Conservation (phyloP, 2,329 filamentous ascomycete species). For the Colletotrichum sp. region DNA sequence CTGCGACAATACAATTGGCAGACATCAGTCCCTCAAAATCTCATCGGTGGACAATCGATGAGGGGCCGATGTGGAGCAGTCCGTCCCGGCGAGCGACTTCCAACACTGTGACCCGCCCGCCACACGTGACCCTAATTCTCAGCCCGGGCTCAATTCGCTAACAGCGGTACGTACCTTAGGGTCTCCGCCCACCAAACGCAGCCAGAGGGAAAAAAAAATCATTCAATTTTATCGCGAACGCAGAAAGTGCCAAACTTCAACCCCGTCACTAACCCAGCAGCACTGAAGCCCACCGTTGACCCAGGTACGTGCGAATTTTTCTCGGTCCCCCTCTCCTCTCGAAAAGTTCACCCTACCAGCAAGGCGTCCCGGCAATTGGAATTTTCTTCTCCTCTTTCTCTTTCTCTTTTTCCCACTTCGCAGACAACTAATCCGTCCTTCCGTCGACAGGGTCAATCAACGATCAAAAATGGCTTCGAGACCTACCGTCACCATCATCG, state of each 20-base stretch:
- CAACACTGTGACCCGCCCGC: background rate
- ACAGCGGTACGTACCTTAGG: slow-evolving; percentile 35
- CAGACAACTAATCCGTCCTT: slow-evolving; percentile 18
- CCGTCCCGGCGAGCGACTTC: background rate
- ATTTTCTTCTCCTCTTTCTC: background rate
- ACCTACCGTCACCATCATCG: slow-evolving; percentile 97
- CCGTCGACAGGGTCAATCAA: slow-evolving; percentile 22
- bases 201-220: slow-evolving; percentile 29
- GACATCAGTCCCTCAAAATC: background rate
- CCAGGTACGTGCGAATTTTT: slow-evolving; percentile 36
- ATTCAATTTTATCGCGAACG: slow-evolving; percentile 41
- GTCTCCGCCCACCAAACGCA: slow-evolving; percentile 44
- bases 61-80: background rate
- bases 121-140: slow-evolving; percentile 3
- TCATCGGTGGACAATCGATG: background rate
- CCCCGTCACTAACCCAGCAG: slow-evolving; percentile 25
- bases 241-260: slow-evolving; percentile 36
- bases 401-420: background rate
- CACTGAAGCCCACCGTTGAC: slow-evolving; percentile 40
- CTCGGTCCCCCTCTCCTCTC: background rate
- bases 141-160: slow-evolving; percentile 27
- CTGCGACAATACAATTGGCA: background rate
- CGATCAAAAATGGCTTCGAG: slow-evolving; percentile 80
- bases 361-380: slow-evolving; percentile 1
- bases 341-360: background rate